Percentiles rank a stretch among this genome's conserved stretches.
Conservation (phyloP, 257 asterid species). For the Schizonepeta tenuifolia region DNA sequence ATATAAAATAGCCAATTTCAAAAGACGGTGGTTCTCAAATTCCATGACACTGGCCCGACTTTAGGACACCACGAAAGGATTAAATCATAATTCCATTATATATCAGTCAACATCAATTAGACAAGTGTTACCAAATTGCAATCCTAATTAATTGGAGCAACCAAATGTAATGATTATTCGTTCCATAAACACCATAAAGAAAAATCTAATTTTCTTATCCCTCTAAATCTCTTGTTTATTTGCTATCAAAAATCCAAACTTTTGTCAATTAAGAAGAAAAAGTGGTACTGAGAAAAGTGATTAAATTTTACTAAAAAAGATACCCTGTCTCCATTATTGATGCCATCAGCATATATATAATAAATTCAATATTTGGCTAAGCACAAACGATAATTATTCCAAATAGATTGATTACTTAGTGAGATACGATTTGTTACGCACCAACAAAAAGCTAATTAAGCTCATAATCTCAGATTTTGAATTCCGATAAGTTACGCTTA, state of each 20-base stretch:
- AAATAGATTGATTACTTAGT: neutral
- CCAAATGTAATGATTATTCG: constrained; percentile 18
- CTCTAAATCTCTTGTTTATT: neutral
- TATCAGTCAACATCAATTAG: constrained; percentile 18
- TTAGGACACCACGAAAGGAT: constrained; percentile 1
- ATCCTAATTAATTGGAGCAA: constrained; percentile 26
- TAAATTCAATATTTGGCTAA: neutral
- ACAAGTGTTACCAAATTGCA: constrained; percentile 27
- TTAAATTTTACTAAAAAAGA: constrained; percentile 12
- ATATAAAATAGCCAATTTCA: neutral
- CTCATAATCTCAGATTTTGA: neutral
- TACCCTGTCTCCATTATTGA: constrained; percentile 31
- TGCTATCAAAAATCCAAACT: neutral
- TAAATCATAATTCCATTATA: constrained; percentile 10
- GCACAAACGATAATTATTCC: constrained; percentile 19
- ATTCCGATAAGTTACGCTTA: neutral
- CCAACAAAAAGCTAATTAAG: neutral
- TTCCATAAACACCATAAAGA: constrained; percentile 2
- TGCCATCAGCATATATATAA: neutral
- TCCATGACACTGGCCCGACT: constrained; percentile 1
- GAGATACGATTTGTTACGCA: constrained; percentile 4
- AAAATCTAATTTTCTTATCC: neutral
- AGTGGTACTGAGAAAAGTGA: constrained; percentile 11
- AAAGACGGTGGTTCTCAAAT: constrained; percentile 10
- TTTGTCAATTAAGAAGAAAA: constrained; percentile 25